Percentiles rank a stretch among this genome's conserved stretches.
Evolutionary conservation across 2,329 filamentous ascomycete species (phyloP).

Genomic region (Beauveria brongniartii): DNA sequence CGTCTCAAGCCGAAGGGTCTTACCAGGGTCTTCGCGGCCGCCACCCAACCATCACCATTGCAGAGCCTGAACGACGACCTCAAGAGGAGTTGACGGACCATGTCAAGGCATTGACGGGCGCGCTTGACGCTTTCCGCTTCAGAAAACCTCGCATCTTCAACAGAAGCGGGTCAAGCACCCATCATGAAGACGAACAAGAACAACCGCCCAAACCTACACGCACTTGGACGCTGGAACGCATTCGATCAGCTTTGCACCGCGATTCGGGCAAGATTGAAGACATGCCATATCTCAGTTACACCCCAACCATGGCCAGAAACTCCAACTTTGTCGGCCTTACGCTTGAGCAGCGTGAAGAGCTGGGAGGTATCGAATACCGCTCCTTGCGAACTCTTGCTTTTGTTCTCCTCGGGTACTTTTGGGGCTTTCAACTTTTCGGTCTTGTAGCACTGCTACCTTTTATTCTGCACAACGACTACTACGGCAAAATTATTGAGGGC

Average conservation of each 20-base stretch:
- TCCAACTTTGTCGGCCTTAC: conserved; percentile 84
- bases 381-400: conserved; percentile 78
- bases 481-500: conserved; percentile 54
- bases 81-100: conserved; percentile 35
- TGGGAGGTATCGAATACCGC: conserved; percentile 94
- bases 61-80: conserved; percentile 45
- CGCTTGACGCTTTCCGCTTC: conserved; percentile 33
- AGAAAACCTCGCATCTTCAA: conserved; percentile 35
- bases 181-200: conserved; percentile 24
- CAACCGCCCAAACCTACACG: conserved; percentile 14
- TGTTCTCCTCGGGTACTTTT: conserved; percentile 72
- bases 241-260: conserved; percentile 48
- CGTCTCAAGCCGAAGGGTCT: not conserved
- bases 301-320: conserved; percentile 86
- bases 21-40: conserved; percentile 24
- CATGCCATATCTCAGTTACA: conserved; percentile 89
- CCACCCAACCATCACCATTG: conserved; percentile 56
- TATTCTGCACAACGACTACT: conserved; percentile 59
- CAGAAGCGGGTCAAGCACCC: conserved; percentile 26
- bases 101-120: conserved; percentile 31
- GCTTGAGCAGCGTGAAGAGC: conserved; percentile 85
- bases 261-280: conserved; percentile 39
- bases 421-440: conserved; percentile 73
- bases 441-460: conserved; percentile 69
- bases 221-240: conserved; percentile 47